These are phyloP conservation scores for Grosmannia huntii DNA, from an alignment of 2,329 filamentous ascomycete species.

Conservation along the genomic window DNA sequence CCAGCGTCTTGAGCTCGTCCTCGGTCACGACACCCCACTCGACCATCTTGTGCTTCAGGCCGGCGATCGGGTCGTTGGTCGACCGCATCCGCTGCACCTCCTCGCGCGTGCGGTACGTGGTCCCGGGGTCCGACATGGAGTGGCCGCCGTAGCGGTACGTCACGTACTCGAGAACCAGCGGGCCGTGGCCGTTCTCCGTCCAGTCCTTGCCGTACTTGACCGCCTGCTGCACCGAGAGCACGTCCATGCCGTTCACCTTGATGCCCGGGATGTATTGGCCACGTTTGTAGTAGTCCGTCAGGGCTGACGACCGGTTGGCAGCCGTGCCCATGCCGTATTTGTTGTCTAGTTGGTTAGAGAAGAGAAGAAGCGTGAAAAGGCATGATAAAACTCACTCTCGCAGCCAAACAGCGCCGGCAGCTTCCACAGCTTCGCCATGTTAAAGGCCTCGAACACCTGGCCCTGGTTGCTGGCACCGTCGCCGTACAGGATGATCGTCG, in stretches of 20 bases:
- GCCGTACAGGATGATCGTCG: constrained; percentile 84
- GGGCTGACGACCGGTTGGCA: constrained; percentile 80
- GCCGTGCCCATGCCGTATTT: constrained; percentile 99
- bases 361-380: neutral
- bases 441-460: constrained; percentile 98
- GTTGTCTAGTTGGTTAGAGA: constrained; percentile 58
- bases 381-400: constrained; percentile 60
- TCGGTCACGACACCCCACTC: constrained; percentile 88
- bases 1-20: constrained; percentile 90
- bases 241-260: constrained; percentile 99
- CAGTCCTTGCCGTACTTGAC: constrained; percentile 89
- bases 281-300: constrained; percentile 99
- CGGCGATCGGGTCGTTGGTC: constrained; percentile 95
- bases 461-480: constrained; percentile 98
- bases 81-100: constrained; percentile 99
- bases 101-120: constrained; percentile 97
- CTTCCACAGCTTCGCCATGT: constrained; percentile 99
- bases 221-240: constrained; percentile 92
- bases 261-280: constrained; percentile 98
- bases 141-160: constrained; percentile 99
- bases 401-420: constrained; percentile 92
- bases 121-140: constrained; percentile 99
- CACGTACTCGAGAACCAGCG: constrained; percentile 94
- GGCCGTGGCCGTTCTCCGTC: constrained; percentile 71
- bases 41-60: constrained; percentile 93